Evolutionary conservation across 2,329 filamentous ascomycete genomes (phyloP), one percentile per base, ranked within the genome.

Genomic region (Colletotrichum filicis): DNA sequence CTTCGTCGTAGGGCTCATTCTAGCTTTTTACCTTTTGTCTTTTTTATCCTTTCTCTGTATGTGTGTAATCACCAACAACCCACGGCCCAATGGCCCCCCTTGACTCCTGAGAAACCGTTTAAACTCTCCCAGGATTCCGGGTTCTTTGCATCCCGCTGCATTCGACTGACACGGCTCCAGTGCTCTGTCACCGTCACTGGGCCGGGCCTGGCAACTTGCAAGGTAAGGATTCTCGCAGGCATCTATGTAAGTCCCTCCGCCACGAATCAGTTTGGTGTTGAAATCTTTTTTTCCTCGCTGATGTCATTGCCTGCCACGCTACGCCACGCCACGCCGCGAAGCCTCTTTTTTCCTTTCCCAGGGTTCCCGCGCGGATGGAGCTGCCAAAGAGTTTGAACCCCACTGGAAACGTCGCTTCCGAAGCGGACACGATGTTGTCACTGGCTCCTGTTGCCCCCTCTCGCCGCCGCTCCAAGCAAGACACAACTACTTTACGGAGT

Each of bases 401-500:
- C 66, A n/a, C 66, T 73, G 70, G 61, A 52, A 57, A 30, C 60
- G 60, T 63, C 52, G 53, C 69, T 12, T 49, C 14, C 11, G 56
- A 61, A 70, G 55, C 55, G 66, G 58, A 59, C 57, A 35, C 42
- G 26, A 73, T 73, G 70, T 59, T 67, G 70, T 73, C 70, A 70
- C 24, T 49, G 42, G 37, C 16, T 42, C 42, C 19, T 46, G 2
- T 46, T 46, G 19, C 42, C 42, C 42, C 42, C 42, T 9, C 42
- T 7, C 42, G 1, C 16, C 16, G 42, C 42, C 42, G 42, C 42
- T 9, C 42, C 42, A 26, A 4, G 26, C 26, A 26, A 26, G 4
- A 5, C 26, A 26, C 1, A 26, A 26, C 26, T 26, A 26, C 26
- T 26, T 26, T 26, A 26, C 32, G 32, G 32, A 35, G 32, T 35